Base-by-base conservation (phyloP, 371 early-diverging fungal genomes). In the Lichtheimia ramosa region DNA sequence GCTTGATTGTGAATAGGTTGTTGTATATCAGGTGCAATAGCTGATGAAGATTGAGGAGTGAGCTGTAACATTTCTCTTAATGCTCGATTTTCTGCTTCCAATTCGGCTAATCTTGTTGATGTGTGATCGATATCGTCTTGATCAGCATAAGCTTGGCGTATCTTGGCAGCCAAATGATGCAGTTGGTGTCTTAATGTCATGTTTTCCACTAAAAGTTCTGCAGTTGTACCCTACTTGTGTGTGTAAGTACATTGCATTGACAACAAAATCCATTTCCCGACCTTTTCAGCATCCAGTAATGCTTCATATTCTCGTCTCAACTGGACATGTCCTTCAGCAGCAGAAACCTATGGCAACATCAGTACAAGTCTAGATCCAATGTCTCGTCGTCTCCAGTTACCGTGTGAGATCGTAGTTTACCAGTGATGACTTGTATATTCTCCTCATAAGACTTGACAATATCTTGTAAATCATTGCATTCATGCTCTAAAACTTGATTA, bases 251-350 rank as follows among this genome's bases (percentile, higher is more conserved):
- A 24, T 40, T 15, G 18, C 28, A 42, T 16, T 52, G 8, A 24
- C 1, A 21, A 27, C 55, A 34, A 20, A 12, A 13, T 3, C 39
- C 24, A 25, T 43, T 18, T 14, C 4, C 10, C 1, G 53, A 75
- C 76, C 62, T 77, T 77, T 65, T 77, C 78, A 16, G 78, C 78
- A 52, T 77, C 69, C 48, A 77, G 50, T 27, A 77, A 43, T 8
- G 78, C 78, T 53, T 77, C 75, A 42, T 70, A 77, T 56, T 77
- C 75, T 58, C 71, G 59, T 52, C 70, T 61, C 28, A 74, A 42
- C 12, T 61, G 64, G 10, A 68, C 28, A 25, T 77, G 73, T 7
- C 77, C 77, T 54, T 77, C 72, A 13, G 66, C 53, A 3, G 63
- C 27, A 1, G 72, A 63, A 48, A 54, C 67, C 77, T 77, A 67